These are phyloP conservation scores for Fusarium pininemorale DNA, from an alignment of 2,329 filamentous ascomycete genomes.

Conservation along the genomic window DNA sequence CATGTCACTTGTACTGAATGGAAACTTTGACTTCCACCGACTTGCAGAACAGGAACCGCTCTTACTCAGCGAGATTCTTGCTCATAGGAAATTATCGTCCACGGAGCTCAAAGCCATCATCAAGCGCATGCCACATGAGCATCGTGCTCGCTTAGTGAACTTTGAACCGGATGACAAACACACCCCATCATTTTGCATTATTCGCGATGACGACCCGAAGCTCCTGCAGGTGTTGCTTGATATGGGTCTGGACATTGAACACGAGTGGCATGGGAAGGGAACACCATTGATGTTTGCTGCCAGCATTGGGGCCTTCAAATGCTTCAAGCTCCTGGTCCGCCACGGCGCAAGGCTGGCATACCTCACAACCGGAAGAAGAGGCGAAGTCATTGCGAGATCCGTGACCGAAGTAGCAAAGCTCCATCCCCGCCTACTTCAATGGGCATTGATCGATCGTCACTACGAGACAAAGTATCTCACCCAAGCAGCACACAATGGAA, in stretches of 20 bases:
- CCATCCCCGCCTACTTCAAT: constrained; percentile 25
- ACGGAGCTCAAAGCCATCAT: constrained; percentile 15
- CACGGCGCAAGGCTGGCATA: constrained; percentile 32
- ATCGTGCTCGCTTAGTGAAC: constrained; percentile 21
- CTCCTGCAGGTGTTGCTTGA: constrained; percentile 21
- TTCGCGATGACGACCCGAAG: background rate
- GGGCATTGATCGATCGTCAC: constrained; percentile 32
- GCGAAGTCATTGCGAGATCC: constrained; percentile 15
- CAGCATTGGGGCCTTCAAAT: constrained; percentile 8
- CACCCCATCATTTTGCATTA: constrained; percentile 3
- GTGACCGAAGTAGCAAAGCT: constrained; percentile 14
- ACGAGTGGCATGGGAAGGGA: constrained; percentile 18
- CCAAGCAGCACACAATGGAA: background rate
- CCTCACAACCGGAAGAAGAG: constrained; percentile 2
- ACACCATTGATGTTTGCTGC: constrained; percentile 38
- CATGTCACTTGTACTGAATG: constrained; percentile 22
- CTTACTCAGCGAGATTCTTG: background rate
- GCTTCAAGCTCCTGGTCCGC: constrained; percentile 34
- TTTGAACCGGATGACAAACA: background rate
- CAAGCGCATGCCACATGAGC: constrained; percentile 25
- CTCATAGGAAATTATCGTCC: background rate
- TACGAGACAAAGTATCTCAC: constrained; percentile 19
- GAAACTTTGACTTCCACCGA: constrained; percentile 29
- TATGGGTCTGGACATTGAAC: constrained; percentile 29
- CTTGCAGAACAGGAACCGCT: constrained; percentile 23